Base-by-base conservation (phyloP, 441 rosid species). In the Erodium texanum region DNA sequence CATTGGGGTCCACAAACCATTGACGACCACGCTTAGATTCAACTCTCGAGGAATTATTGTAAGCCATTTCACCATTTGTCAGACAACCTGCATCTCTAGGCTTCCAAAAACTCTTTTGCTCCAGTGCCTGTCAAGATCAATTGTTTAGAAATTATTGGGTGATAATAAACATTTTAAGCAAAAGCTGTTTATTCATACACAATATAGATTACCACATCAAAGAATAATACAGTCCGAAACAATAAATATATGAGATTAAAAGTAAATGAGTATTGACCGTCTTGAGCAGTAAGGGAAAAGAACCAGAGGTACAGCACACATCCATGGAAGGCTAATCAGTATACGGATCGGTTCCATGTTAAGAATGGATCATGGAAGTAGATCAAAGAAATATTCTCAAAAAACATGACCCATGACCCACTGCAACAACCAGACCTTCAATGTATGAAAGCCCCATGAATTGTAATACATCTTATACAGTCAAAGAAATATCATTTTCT, bases 91-190 rank as follows among this genome's bases (percentile, higher is more conserved):
- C 70, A 65, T 80, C 82, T 78, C 84, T 86, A 20, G 79, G 65
- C 79, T 79, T 75, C 90, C 86, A 89, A 64, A 84, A 81, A 24
- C 82, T 71, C 70, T 86, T 88, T 71, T 80, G 82, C 77, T 86
- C 86, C 73, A 80, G 83, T 75, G 84, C 81, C 81, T 78, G 76
- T 19, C 43, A 69, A 58, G 38, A 75, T 67, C 16, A 59, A 43
- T 43, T 52, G 59, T 15, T 65, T 24, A 38, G 63, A 74, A 68
- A 50, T 41, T 9, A 54, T 19, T 22, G 58, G 41, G 58, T n/a
- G 20, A 23, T 18, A 19, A 0, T 34, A 63, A 61, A 64, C 16
- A 27, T n/a, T 66, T 61, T 19, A 34, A 34, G 38, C 9, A 34
- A 10, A 34, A 34, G 38, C 8, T 34, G 36, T 32, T 32, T 32